A percentile compares a stretch with the other conserved stretches of the same genome.
phyloP scores from a whole-genome alignment of 1,284 basidiomycete species.

The Sanghuangporus sanghuang region DNA sequence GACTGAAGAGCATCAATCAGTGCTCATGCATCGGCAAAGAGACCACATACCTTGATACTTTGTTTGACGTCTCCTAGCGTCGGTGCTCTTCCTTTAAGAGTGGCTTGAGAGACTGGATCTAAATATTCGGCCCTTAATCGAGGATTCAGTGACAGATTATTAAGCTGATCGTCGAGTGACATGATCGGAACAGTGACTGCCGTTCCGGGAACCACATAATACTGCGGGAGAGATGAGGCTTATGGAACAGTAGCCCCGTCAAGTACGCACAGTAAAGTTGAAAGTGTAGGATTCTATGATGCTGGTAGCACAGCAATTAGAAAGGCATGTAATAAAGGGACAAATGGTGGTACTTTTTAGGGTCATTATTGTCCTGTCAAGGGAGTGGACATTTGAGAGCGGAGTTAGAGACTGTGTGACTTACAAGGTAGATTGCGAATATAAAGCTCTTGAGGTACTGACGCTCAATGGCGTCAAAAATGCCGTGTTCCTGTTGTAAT shows the following conservation, averaged over 20 bases:
- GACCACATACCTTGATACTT: conserved; percentile 20
- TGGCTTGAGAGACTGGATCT: conserved; percentile 19
- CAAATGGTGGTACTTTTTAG: conserved; percentile 57
- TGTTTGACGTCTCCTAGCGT: conserved; percentile 24
- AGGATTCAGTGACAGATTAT: conserved; percentile 13
- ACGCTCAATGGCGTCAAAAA: conserved; percentile 74
- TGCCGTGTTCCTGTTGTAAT: conserved; percentile 62
- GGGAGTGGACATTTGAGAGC: neutral
- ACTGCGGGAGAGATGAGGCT: conserved; percentile 13
- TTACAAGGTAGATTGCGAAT: conserved; percentile 75
- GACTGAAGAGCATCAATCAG: conserved; percentile 33
- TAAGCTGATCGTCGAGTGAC: conserved; percentile 20
- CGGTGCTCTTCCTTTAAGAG: conserved; percentile 21
- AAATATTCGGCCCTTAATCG: neutral
- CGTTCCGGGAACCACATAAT: conserved; percentile 21
- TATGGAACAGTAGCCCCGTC: neutral
- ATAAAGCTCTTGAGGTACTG: conserved; percentile 75
- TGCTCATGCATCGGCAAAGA: neutral
- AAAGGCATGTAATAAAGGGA: neutral
- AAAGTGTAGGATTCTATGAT: conserved; percentile 81
- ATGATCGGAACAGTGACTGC: conserved; percentile 21
- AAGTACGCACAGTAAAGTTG: conserved; percentile 56
- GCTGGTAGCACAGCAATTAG: conserved; percentile 32
- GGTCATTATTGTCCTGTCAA: conserved; percentile 67
- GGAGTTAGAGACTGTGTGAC: neutral